Evolutionary conservation across 2,329 filamentous ascomycete species (phyloP).

Genomic region (Fulvia fulva): DNA sequence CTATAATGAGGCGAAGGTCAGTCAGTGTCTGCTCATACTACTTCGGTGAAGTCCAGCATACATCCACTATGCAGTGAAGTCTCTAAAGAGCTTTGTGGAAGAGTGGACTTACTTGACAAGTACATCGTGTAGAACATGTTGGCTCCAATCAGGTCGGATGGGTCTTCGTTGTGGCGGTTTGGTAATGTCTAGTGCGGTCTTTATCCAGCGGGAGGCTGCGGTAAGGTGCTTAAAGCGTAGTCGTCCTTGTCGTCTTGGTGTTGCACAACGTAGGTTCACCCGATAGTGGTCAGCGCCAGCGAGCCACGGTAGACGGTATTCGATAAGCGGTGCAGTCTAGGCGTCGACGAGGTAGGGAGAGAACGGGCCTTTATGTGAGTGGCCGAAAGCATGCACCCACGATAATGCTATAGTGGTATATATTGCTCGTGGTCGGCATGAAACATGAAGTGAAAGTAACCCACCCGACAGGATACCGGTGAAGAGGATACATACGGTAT

Average conservation of each 20-base stretch:
- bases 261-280: conserved; percentile 26
- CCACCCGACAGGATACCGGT: conserved; percentile 28
- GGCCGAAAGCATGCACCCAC: conserved; percentile 20
- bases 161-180: conserved; percentile 18
- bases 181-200: conserved; percentile 20
- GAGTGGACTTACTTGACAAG: conserved; percentile 51
- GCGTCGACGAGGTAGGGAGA: conserved; percentile 13
- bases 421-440: conserved; percentile 14
- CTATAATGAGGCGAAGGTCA: conserved; percentile 45
- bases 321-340: conserved; percentile 11
- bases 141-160: conserved; percentile 19
- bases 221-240: conserved; percentile 26
- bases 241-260: conserved; percentile 15
- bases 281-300: conserved; percentile 12
- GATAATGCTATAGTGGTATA: conserved; percentile 15
- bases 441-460: conserved; percentile 15
- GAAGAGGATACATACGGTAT: conserved; percentile 18
- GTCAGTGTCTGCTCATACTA: conserved; percentile 5
- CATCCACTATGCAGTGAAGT: conserved; percentile 10
- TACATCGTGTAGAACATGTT: conserved; percentile 47
- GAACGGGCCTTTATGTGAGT: conserved; percentile 20
- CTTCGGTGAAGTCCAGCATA: conserved; percentile 20
- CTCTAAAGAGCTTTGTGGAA: conserved; percentile 20
- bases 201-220: conserved; percentile 24
- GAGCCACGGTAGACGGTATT: conserved; percentile 15